These are phyloP conservation scores for Circinella minor DNA, from an alignment of 371 early-diverging fungal species.

Conservation along the genomic window DNA sequence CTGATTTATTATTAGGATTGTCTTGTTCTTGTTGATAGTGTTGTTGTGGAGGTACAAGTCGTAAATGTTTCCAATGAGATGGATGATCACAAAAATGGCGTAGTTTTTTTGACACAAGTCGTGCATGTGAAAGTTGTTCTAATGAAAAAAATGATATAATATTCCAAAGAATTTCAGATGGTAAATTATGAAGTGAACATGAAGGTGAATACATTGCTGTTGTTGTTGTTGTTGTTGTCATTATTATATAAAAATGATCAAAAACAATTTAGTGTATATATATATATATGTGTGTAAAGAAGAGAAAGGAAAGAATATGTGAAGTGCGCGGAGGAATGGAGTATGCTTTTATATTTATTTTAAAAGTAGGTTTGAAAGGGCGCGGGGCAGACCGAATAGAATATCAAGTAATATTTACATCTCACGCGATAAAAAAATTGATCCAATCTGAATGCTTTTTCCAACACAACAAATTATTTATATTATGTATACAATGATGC, in stretches of 20 bases:
- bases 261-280: too few species aligned
- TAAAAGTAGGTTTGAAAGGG: not conserved
- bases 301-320: not conserved
- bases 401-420: not conserved
- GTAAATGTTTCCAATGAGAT: slow-evolving; percentile 27
- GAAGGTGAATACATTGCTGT: too few species aligned
- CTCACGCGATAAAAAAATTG: not conserved
- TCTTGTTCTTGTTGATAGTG: not conserved
- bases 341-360: slow-evolving; percentile 20
- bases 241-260: not conserved
- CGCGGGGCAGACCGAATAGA: slow-evolving; percentile 28
- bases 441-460: not conserved
- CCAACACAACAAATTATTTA: too few species aligned
- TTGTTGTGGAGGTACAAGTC: slow-evolving; percentile 10
- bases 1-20: not conserved
- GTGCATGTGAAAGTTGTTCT: slow-evolving; percentile 24
- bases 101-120: slow-evolving; percentile 22
- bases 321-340: not conserved
- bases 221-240: too few species aligned
- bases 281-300: slow-evolving; percentile 1
- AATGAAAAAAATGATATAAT: slow-evolving; percentile 16
- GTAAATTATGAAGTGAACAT: slow-evolving; percentile 10
- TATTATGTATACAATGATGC: slow-evolving; percentile 1
- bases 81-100: slow-evolving; percentile 34
- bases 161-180: slow-evolving; percentile 23